Conservation (phyloP, 2,329 filamentous ascomycete species). For the Aspergillus quadricinctus region DNA sequence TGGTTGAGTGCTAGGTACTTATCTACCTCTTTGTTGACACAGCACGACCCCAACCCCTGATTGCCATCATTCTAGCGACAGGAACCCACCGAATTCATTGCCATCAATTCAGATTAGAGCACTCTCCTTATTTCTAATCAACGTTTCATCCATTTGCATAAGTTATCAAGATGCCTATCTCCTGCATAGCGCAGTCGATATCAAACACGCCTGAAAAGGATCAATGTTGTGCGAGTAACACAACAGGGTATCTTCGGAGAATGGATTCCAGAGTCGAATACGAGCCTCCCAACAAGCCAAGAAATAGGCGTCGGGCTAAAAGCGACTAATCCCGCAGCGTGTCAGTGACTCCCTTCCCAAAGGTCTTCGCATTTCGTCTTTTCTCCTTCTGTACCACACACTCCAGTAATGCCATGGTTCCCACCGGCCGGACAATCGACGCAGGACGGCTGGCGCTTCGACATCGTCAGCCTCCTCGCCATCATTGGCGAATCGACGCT, state of each 20-base stretch:
- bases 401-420: neutral
- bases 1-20: too few species aligned
- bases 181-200: neutral
- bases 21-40: neutral
- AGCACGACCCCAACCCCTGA: too few species aligned
- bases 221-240: neutral
- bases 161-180: neutral
- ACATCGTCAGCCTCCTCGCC: slow-evolving; percentile 59
- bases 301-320: neutral
- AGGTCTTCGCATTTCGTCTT: neutral
- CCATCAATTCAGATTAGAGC: neutral
- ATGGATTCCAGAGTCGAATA: neutral
- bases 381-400: neutral
- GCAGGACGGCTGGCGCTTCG: slow-evolving; percentile 48
- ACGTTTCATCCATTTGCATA: neutral
- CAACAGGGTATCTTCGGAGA: neutral
- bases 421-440: neutral
- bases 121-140: neutral
- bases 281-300: neutral
- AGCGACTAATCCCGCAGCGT: neutral
- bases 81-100: neutral
- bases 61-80: too few species aligned
- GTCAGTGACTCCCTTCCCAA: neutral
- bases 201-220: neutral
- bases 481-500: slow-evolving; percentile 60